Conservation (phyloP, 2,329 filamentous ascomycete genomes). For the Colletotrichum zoysiae region DNA sequence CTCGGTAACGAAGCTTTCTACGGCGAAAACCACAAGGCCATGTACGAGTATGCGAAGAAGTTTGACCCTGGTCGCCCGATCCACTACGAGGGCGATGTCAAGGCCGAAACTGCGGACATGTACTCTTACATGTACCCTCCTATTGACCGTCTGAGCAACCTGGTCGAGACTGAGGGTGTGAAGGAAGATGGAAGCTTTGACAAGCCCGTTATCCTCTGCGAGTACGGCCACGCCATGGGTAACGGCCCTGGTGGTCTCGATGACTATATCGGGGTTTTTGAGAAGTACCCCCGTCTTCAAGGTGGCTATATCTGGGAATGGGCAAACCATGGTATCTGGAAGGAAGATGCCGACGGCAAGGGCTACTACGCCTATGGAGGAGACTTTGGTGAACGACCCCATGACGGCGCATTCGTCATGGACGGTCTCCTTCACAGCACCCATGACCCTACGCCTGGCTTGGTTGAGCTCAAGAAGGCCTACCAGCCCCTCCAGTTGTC, state of each 20-base stretch:
- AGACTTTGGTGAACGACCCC: slow-evolving; percentile 71
- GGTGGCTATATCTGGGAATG: slow-evolving; percentile 78
- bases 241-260: slow-evolving; percentile 78
- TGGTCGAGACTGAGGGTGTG: slow-evolving; percentile 59
- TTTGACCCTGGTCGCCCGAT: slow-evolving; percentile 70
- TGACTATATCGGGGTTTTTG: slow-evolving; percentile 76
- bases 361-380: slow-evolving; percentile 71
- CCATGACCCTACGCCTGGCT: slow-evolving; percentile 68
- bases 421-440: slow-evolving; percentile 68
- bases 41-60: slow-evolving; percentile 72
- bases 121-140: slow-evolving; percentile 76
- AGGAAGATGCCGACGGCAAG: slow-evolving; percentile 56
- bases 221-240: slow-evolving; percentile 76
- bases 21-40: slow-evolving; percentile 74
- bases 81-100: slow-evolving; percentile 75
- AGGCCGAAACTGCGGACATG: slow-evolving; percentile 73
- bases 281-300: slow-evolving; percentile 70
- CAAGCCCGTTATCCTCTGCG: slow-evolving; percentile 71
- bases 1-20: slow-evolving; percentile 82
- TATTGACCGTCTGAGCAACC: slow-evolving; percentile 62
- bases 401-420: slow-evolving; percentile 73
- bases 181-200: slow-evolving; percentile 57
- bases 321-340: slow-evolving; percentile 71
- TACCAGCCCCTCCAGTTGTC: slow-evolving; percentile 65
- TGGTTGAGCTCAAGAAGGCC: slow-evolving; percentile 69